phyloP scores from a whole-genome alignment of 495 filamentous ascomycete species.

The Bombardia bombarda region DNA sequence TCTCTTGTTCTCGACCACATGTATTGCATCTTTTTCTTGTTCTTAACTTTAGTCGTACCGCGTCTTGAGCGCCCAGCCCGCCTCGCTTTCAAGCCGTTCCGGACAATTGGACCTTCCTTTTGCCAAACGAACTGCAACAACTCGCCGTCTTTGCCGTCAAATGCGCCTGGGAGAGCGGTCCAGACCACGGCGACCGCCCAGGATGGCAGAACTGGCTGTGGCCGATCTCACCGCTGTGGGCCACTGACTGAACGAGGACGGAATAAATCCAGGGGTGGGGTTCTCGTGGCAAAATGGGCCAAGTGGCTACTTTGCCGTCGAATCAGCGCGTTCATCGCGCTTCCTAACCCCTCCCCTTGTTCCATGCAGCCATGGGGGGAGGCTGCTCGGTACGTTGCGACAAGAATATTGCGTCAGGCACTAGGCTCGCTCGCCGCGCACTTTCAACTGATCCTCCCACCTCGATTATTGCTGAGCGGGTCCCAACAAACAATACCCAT shows the following conservation, averaged over 20 bases:
- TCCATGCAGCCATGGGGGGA: neutral
- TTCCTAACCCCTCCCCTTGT: neutral
- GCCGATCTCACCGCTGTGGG: conserved; percentile 12
- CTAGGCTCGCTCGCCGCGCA: neutral
- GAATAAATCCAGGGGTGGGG: conserved; percentile 12
- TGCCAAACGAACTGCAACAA: too few relatives aligned
- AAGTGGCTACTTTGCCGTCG: conserved; percentile 8
- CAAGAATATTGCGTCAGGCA: conserved; percentile 13
- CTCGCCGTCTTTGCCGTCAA: too few relatives aligned
- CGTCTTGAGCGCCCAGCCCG: too few relatives aligned
- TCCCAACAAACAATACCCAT: neutral
- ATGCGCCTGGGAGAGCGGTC: too few relatives aligned
- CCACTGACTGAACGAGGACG: conserved; percentile 8
- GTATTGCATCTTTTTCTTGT: too few relatives aligned
- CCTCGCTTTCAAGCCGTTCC: too few relatives aligned
- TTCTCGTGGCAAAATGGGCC: conserved; percentile 15
- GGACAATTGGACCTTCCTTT: too few relatives aligned
- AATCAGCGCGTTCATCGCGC: conserved; percentile 13
- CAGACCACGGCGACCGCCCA: too few relatives aligned
- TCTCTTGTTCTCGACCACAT: too few relatives aligned
- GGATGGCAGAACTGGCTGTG: too few relatives aligned
- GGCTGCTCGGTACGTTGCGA: neutral
- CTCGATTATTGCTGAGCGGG: neutral
- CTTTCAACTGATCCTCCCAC: neutral
- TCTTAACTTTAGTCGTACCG: too few relatives aligned